Evolutionary conservation across 192 early-diverging fungal genomes (phyloP).

Genomic region (Pecoramyces ruminantium): DNA sequence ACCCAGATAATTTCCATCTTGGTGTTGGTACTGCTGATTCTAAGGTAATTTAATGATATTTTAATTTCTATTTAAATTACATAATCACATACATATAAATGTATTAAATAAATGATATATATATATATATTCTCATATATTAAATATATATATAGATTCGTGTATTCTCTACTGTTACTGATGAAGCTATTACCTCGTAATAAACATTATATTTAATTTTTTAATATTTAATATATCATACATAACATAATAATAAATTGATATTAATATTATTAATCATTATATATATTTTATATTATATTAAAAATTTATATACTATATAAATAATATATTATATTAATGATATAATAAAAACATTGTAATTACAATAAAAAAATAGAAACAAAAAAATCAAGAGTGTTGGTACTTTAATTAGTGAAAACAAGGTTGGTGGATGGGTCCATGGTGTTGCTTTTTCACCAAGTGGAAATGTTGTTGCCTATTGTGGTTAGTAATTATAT

Average conservation of each 20-base stretch:
- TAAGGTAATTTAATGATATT: slow-evolving; percentile 22
- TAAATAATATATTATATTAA: too few relatives aligned
- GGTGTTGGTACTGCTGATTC: slow-evolving; percentile 76
- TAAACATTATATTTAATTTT: too few relatives aligned
- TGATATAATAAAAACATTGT: neutral
- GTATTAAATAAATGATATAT: too few relatives aligned
- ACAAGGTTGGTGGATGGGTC: slow-evolving; percentile 69
- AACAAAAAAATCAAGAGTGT: neutral
- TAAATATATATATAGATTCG: slow-evolving; percentile 64
- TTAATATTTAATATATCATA: too few relatives aligned
- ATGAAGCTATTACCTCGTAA: slow-evolving; percentile 1
- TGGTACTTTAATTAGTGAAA: slow-evolving; percentile 78
- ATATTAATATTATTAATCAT: too few relatives aligned
- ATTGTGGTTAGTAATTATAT: too few relatives aligned
- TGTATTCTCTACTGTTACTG: slow-evolving; percentile 60
- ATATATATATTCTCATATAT: too few relatives aligned
- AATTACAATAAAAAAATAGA: neutral
- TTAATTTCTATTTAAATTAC: too few relatives aligned
- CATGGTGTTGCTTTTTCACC: slow-evolving; percentile 85
- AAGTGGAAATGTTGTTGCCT: slow-evolving; percentile 69
- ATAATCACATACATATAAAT: too few relatives aligned
- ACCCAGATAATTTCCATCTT: slow-evolving; percentile 86
- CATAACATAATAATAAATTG: too few relatives aligned
- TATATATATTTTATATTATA: too few relatives aligned
- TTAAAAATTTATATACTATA: too few relatives aligned